Evolutionary conservation across 305 asterid genomes (phyloP).

Genomic region (Fraxinus floribunda): DNA sequence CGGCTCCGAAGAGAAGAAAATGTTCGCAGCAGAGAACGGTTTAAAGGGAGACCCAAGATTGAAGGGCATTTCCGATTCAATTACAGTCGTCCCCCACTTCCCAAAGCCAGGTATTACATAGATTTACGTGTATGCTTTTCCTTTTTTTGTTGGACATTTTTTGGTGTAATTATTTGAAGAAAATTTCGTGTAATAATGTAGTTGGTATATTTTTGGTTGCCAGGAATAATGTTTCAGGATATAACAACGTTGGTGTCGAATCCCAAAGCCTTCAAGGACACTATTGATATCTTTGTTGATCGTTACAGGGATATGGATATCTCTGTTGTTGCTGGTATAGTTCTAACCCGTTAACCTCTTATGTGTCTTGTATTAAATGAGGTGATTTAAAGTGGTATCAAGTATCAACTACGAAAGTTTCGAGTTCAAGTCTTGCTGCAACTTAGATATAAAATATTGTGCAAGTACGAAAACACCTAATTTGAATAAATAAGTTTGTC

Average conservation of each 20-base stretch:
- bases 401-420: background rate
- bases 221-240: slow-evolving; percentile 93
- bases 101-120: slow-evolving; percentile 64
- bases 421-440: background rate
- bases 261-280: slow-evolving; percentile 66
- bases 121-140: background rate
- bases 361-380: background rate
- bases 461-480: background rate
- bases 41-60: slow-evolving; percentile 80
- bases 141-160: background rate
- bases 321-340: slow-evolving; percentile 86
- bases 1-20: slow-evolving; percentile 24
- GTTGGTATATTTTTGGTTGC: background rate
- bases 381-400: background rate
- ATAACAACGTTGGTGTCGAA: slow-evolving; percentile 74
- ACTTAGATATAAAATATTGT: background rate
- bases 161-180: slow-evolving; percentile 25
- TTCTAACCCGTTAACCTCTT: background rate
- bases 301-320: slow-evolving; percentile 75
- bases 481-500: background rate
- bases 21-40: slow-evolving; percentile 88
- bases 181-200: slow-evolving; percentile 22
- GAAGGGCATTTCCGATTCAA: slow-evolving; percentile 74
- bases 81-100: slow-evolving; percentile 75
- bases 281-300: slow-evolving; percentile 77